phyloP scores from a whole-genome alignment of 2,329 filamentous ascomycete genomes.

The Colletotrichum endophyticum region DNA sequence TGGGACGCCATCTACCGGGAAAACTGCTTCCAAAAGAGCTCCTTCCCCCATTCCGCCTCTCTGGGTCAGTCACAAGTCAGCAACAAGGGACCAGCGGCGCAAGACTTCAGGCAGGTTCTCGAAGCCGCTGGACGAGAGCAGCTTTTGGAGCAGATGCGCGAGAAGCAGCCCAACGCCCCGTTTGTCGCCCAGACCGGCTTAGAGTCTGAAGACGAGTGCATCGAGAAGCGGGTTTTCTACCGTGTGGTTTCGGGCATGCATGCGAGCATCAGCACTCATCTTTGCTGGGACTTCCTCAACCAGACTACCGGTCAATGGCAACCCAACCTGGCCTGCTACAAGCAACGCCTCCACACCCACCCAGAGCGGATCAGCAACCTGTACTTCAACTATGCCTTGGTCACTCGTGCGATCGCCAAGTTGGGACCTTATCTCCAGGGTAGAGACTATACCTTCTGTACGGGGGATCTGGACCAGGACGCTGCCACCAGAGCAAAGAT shows the following conservation, averaged over 20 bases:
- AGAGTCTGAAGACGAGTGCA: conserved; percentile 86
- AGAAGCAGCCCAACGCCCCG: conserved; percentile 57
- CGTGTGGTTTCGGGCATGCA: conserved; percentile 97
- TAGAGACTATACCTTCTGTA: conserved; percentile 84
- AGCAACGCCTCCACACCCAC: conserved; percentile 79
- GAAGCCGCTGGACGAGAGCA: conserved; percentile 65
- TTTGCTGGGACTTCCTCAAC: conserved; percentile 96
- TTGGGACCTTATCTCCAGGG: conserved; percentile 77
- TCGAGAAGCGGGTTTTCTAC: conserved; percentile 99
- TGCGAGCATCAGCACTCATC: conserved; percentile 92
- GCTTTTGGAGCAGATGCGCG: conserved; percentile 64
- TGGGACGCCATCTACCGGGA: conserved; percentile 98
- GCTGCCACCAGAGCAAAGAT: conserved; percentile 81
- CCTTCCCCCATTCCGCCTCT: conserved; percentile 64
- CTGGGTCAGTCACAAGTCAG: conserved; percentile 49
- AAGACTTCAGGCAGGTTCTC: conserved; percentile 67
- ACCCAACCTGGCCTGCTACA: conserved; percentile 89
- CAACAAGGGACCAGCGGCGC: conserved; percentile 56
- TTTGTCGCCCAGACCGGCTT: conserved; percentile 69
- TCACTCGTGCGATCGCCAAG: conserved; percentile 90
- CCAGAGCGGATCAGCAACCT: conserved; percentile 95
- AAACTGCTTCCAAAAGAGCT: conserved; percentile 85
- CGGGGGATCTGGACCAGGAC: conserved; percentile 82
- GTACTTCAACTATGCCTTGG: conserved; percentile 98
- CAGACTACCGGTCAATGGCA: conserved; percentile 93